Evolutionary conservation across 2,329 filamentous ascomycete species (phyloP).

Genomic region (Aureobasidium sp.): DNA sequence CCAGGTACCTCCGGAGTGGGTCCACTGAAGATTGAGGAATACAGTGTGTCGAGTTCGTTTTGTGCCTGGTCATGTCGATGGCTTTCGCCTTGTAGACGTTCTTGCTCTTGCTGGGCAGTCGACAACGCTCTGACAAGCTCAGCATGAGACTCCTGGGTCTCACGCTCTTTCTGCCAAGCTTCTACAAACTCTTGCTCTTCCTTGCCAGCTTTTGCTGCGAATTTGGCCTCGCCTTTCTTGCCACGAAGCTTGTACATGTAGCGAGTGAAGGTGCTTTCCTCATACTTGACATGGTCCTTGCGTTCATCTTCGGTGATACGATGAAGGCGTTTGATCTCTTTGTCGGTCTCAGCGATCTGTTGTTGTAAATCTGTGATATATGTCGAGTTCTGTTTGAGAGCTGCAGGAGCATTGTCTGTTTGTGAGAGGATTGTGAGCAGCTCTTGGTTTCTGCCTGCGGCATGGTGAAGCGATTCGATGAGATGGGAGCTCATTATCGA

Average conservation of each 20-base stretch:
- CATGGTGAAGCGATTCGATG: background rate
- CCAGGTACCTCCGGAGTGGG: slow-evolving; percentile 47
- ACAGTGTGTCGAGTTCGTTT: slow-evolving; percentile 45
- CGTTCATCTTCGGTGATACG: slow-evolving; percentile 41
- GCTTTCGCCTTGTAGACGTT: slow-evolving; percentile 33
- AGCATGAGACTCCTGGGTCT: slow-evolving; percentile 39
- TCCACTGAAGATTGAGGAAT: slow-evolving; percentile 48
- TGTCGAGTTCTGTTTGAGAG: slow-evolving; percentile 40
- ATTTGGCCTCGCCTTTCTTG: slow-evolving; percentile 39
- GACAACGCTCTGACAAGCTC: slow-evolving; percentile 36
- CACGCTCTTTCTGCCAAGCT: slow-evolving; percentile 44
- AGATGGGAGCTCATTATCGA: background rate
- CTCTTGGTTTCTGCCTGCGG: slow-evolving; percentile 25
- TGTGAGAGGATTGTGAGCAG: slow-evolving; percentile 43
- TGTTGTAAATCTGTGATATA: slow-evolving; percentile 42
- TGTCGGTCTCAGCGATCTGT: slow-evolving; percentile 34
- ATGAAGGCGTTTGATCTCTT: slow-evolving; percentile 36
- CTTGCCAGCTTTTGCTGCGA: slow-evolving; percentile 43
- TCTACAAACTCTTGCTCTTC: slow-evolving; percentile 52
- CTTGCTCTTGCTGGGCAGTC: slow-evolving; percentile 34
- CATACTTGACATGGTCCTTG: slow-evolving; percentile 47
- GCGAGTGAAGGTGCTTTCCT: slow-evolving; percentile 46
- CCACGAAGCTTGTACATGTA: slow-evolving; percentile 47
- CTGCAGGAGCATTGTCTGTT: slow-evolving; percentile 44
- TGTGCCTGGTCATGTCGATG: slow-evolving; percentile 38